phyloP scores from a whole-genome alignment of 140 eudicot species.

The Erigeron philadelphicus region DNA sequence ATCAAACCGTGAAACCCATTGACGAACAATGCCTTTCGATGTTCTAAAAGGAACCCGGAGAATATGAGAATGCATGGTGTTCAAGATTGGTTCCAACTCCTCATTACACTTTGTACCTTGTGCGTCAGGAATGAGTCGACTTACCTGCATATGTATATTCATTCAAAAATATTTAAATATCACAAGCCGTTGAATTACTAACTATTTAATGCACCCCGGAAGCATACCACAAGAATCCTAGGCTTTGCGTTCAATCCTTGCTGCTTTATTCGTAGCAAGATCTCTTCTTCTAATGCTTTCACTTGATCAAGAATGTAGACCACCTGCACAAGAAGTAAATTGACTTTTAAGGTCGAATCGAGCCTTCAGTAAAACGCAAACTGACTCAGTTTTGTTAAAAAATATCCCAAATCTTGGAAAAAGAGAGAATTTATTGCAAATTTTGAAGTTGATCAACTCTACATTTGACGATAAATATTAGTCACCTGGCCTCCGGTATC shows the following conservation, averaged over 20 bases:
- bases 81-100: conserved; percentile 68
- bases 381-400: background rate
- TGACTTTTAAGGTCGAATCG: conserved; percentile 11
- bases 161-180: background rate
- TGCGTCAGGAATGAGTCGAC: conserved; percentile 84
- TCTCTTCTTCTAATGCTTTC: conserved; percentile 77
- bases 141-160: conserved; percentile 40
- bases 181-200: background rate
- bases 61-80: conserved; percentile 67
- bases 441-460: background rate
- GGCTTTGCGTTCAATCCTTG: conserved; percentile 80
- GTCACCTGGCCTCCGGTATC: conserved; percentile 94
- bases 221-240: conserved; percentile 66
- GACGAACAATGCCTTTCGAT: conserved; percentile 59
- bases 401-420: background rate
- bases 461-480: conserved; percentile 1
- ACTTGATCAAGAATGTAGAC: conserved; percentile 97
- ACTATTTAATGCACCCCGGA: background rate
- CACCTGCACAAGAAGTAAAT: conserved; percentile 36
- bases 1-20: conserved; percentile 87
- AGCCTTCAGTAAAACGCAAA: background rate
- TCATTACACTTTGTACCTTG: conserved; percentile 73
- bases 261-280: conserved; percentile 58
- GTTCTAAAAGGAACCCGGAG: conserved; percentile 80
- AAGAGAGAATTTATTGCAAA: background rate